Percentiles rank a stretch among this genome's conserved stretches.
Conservation (phyloP, 805 yeast species). For the Candida sithepensis region DNA sequence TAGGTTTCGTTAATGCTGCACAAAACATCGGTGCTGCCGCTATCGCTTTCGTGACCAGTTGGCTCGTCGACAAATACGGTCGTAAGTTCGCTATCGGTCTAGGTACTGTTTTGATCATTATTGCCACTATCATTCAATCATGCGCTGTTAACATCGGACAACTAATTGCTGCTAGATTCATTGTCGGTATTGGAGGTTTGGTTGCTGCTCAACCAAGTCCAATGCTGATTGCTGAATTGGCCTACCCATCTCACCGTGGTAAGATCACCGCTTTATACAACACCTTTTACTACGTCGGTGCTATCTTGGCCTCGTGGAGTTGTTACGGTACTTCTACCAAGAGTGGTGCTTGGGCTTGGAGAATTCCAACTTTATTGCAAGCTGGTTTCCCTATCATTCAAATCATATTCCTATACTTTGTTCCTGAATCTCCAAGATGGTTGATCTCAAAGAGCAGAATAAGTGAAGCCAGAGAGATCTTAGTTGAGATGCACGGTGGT, state of each 20-base stretch:
- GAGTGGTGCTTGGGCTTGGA: slow-evolving; percentile 42
- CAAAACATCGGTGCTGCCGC: slow-evolving; percentile 36
- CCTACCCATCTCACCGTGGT: slow-evolving; percentile 45
- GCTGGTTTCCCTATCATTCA: slow-evolving; percentile 44
- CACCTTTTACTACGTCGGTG: slow-evolving; percentile 44
- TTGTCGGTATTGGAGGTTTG: slow-evolving; percentile 46
- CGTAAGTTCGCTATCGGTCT: slow-evolving; percentile 52
- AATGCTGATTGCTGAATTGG: slow-evolving; percentile 46
- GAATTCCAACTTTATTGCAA: slow-evolving; percentile 52
- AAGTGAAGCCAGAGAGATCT: slow-evolving; percentile 29
- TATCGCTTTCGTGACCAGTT: slow-evolving; percentile 23
- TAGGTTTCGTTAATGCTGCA: slow-evolving; percentile 37
- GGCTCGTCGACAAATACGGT: slow-evolving; percentile 48
- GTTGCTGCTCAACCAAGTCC: slow-evolving; percentile 43
- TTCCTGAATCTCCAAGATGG: slow-evolving; percentile 46
- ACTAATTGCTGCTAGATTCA: slow-evolving; percentile 42
- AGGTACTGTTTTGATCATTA: slow-evolving; percentile 50
- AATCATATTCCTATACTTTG: slow-evolving; percentile 29
- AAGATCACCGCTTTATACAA: slow-evolving; percentile 44
- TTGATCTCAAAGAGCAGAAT: slow-evolving; percentile 34
- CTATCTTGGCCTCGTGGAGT: slow-evolving; percentile 44
- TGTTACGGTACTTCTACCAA: slow-evolving; percentile 38
- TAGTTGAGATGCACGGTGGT: slow-evolving; percentile 22
- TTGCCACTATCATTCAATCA: slow-evolving; percentile 55
- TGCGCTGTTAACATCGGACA: slow-evolving; percentile 33